A percentile compares a stretch with the other conserved stretches of the same genome.
Evolutionary conservation across 148 eudicot species (phyloP).

Genomic region (Rhododendron ovatum): DNA sequence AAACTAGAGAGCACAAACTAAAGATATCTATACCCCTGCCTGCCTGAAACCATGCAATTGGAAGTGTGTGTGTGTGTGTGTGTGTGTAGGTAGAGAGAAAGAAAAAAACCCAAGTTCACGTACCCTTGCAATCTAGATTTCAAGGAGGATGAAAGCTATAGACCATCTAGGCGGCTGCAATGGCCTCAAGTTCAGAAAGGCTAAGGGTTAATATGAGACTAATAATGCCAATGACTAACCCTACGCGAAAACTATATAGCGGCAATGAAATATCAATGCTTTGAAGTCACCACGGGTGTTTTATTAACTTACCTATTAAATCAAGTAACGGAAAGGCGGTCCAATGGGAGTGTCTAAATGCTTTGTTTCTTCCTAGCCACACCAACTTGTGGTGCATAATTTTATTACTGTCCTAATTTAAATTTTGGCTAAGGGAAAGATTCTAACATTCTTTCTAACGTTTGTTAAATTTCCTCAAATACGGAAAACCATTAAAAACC

Average conservation of each 20-base stretch:
- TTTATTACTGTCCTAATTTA: neutral
- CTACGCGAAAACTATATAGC: neutral
- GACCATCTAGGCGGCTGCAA: neutral
- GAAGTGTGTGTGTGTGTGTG: too few relatives aligned
- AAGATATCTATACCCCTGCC: neutral
- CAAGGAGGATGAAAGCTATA: neutral
- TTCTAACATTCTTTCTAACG: neutral
- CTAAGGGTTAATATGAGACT: neutral
- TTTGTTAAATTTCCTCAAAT: neutral
- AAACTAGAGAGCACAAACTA: neutral
- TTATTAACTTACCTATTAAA: neutral
- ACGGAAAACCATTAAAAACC: neutral
- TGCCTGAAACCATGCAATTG: too few relatives aligned
- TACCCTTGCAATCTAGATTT: slow-evolving; percentile 1
- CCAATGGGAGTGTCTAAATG: neutral
- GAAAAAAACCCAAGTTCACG: neutral
- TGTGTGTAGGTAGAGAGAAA: too few relatives aligned
- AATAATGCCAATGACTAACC: neutral
- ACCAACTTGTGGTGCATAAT: neutral
- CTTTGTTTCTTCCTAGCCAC: neutral
- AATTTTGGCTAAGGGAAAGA: neutral
- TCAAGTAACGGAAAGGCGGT: neutral
- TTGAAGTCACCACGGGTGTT: neutral
- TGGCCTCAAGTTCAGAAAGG: neutral
- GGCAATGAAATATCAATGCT: neutral